Base-by-base conservation (phyloP, 179 eudicot species). In the Silene coronaria region DNA sequence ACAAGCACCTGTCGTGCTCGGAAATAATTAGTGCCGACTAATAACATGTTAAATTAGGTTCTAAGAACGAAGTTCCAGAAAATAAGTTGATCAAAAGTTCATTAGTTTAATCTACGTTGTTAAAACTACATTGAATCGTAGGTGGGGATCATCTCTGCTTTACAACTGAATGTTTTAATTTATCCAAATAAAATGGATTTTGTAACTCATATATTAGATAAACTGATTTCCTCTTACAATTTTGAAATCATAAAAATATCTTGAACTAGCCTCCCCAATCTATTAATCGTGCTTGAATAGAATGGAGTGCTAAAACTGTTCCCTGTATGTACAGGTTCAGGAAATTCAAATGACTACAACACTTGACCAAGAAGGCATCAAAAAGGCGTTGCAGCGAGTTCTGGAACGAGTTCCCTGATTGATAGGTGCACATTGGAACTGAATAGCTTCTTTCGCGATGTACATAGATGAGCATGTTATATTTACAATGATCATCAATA, bases 351-450 rank as follows among this genome's bases (percentile, higher is more conserved):
- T 95, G 81, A 86, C 87, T 23, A 90, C 99, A 16, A 73, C 88
- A 55, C 99, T 95, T 67, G 90, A 90, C 81, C 99, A 90, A 81
- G 97, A 92, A 48, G 99, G 99, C 55, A 89, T 95, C 23, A 95
- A 95, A 77, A 83, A 77, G 80, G 97, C 99, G 22, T 74, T 92
- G 77, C 99, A 90, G 80, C 84, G 84, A n/a, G 96, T 84, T 12
- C 83, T 95, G 24, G 99, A 89, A 67, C 97, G 99, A 21, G 84
- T 95, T 24, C 97, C 97, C 9, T 95, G 82, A 91, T 45, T 95
- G 82, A 91, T 45, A 75, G 63, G 2, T 51, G 65, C 28, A 32
- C 23, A 22, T 55, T 10, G 8, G 67, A 59, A 34, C 73, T 23
- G 51, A 34, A 38, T 34, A 6, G 30, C 19, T 70, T 42, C 27